Conservation (phyloP, 352 stramenopile genomes). For the Pythium rhizo-oryzae region DNA sequence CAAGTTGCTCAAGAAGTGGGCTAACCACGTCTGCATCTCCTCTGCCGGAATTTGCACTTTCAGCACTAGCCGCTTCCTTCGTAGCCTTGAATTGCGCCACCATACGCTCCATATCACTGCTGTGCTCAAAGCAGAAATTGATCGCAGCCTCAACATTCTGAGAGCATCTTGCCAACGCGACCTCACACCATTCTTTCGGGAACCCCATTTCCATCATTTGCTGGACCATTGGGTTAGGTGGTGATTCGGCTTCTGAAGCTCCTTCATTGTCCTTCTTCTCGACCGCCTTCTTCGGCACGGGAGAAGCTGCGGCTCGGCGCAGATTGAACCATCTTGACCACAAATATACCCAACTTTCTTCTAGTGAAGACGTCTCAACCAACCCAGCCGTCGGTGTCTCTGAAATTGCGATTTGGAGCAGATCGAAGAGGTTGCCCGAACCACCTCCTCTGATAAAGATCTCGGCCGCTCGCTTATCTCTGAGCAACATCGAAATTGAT, state of each 20-base stretch:
- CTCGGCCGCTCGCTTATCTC: slow-evolving; percentile 62
- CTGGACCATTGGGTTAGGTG: slow-evolving; percentile 75
- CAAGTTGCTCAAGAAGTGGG: slow-evolving; percentile 84
- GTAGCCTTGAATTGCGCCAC: slow-evolving; percentile 76
- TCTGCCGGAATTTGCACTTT: slow-evolving; percentile 19
- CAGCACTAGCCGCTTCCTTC: slow-evolving; percentile 36
- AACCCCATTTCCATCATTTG: slow-evolving; percentile 96
- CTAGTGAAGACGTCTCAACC: slow-evolving; percentile 69
- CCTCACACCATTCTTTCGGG: slow-evolving; percentile 92
- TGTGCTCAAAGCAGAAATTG: slow-evolving; percentile 94
- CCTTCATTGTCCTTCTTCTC: slow-evolving; percentile 38
- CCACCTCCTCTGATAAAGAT: slow-evolving; percentile 68
- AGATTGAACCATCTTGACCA: slow-evolving; percentile 80
- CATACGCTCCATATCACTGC: slow-evolving; percentile 89
- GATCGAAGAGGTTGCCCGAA: slow-evolving; percentile 54
- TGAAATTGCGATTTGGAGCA: slow-evolving; percentile 70
- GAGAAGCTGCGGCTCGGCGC: slow-evolving; percentile 52
- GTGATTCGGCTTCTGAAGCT: slow-evolving; percentile 31
- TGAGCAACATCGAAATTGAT: slow-evolving; percentile 68
- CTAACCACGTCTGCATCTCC: slow-evolving; percentile 56
- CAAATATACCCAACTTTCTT: slow-evolving; percentile 80
- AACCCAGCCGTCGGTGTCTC: slow-evolving; percentile 72
- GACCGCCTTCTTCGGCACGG: slow-evolving; percentile 34
- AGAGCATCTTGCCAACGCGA: slow-evolving; percentile 81
- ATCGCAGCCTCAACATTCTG: slow-evolving; percentile 92